A percentile compares a stretch with the other conserved stretches of the same genome.
phyloP scores from a whole-genome alignment of 192 early-diverging fungal species.

The Mortierella antarctica region DNA sequence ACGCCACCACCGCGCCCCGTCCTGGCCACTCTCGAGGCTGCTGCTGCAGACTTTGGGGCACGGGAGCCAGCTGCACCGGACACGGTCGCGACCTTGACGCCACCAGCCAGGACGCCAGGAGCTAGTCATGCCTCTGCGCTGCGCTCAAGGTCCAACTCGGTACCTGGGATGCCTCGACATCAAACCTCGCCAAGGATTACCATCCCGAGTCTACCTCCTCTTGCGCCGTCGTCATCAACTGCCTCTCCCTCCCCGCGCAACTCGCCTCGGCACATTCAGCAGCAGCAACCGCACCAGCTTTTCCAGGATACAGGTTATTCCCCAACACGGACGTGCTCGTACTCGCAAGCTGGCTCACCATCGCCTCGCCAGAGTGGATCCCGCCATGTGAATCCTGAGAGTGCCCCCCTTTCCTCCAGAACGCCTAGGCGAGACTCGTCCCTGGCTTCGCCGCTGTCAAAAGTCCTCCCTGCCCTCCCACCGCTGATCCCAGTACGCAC shows the following conservation, averaged over 20 bases:
- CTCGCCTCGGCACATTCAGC: neutral
- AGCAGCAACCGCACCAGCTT: slow-evolving; percentile 1
- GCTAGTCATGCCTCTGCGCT: too few relatives aligned
- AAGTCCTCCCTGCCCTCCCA: slow-evolving; percentile 17
- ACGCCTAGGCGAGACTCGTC: slow-evolving; percentile 19
- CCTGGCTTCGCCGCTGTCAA: neutral
- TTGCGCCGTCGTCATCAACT: neutral
- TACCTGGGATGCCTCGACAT: too few relatives aligned
- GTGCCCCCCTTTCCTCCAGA: slow-evolving; percentile 3
- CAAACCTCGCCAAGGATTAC: too few relatives aligned
- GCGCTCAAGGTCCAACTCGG: too few relatives aligned
- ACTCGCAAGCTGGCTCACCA: neutral
- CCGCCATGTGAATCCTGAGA: neutral
- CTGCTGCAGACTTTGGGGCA: too few relatives aligned
- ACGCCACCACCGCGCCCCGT: too few relatives aligned
- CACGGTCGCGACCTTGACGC: too few relatives aligned
- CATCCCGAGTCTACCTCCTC: too few relatives aligned
- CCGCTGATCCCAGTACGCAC: slow-evolving; percentile 12
- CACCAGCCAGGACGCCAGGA: too few relatives aligned
- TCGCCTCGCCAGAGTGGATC: neutral
- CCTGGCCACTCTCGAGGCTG: too few relatives aligned
- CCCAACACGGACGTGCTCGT: neutral
- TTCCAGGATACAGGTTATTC: neutral
- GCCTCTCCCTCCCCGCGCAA: neutral
- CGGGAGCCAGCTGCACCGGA: too few relatives aligned